Base-by-base conservation (phyloP, 2,329 filamentous ascomycete genomes). In the Juglanconis juglandina region DNA sequence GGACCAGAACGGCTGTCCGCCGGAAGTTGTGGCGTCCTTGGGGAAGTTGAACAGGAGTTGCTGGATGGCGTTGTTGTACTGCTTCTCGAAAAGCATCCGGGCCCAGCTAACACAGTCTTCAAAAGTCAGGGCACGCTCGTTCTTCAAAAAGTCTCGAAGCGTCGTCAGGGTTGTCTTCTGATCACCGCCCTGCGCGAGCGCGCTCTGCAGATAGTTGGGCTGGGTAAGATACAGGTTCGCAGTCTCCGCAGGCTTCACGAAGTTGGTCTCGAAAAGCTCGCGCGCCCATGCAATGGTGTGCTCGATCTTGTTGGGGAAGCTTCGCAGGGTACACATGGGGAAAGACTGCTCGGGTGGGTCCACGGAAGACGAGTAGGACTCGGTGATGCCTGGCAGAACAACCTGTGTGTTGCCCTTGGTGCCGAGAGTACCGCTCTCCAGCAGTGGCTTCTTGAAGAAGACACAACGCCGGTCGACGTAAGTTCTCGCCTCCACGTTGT, bases 371-470 rank as follows among this genome's bases (percentile, higher is more conserved):
- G 95, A 97, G 79, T 99, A 99, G 1, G 95, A 98, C 76, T 99
- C 96, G 1, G 95, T 98, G 65, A 97, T 79, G 68, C 87, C 85
- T 10, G 95, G 96, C 60, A 99, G 83, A 53, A 99, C 87, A 62
- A 99, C 95, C 72, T 99, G 95, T 6, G 92, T 96, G 78, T 99
- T 99, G 70, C 95, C 95, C 82, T 99, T 99, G 61, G 96, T 98
- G 55, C 95, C 95, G n/a, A 99, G 85, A 41, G 95, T 99, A 65
- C 95, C 95, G 72, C 93, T 97, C 81, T 99, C 95, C 9, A 99
- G 85, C 4, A 99, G 81, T 51, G 95, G 91, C 81, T 98, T 98
- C 75, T 89, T 91, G 89, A 98, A 99, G 81, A 98, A 97, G 60
- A 99, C 93, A 71, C 95, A 99, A 69, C 94, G 88, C 63, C 93